Evolutionary conservation across 371 early-diverging fungal genomes (phyloP), one percentile per base, ranked within the genome.

Genomic region (Sporodiniella umbellata): DNA sequence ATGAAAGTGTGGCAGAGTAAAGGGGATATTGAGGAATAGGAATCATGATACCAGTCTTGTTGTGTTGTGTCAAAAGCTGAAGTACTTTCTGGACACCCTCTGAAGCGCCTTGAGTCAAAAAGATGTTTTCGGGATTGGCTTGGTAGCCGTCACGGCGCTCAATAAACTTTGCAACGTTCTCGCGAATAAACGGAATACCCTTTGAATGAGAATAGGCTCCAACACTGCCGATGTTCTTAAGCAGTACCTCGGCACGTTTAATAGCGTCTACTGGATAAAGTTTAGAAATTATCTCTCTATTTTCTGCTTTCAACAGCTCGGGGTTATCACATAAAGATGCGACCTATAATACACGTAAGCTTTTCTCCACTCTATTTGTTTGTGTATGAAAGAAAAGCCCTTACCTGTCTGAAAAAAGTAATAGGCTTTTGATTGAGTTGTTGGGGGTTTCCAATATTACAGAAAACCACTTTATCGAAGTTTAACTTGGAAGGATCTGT

Each of bases 361-460:
- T 53, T 35, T 26, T 37, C 23, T 39, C 12, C 17, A 24, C 62
- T 40, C 10, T 35, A 21, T 48, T 3, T 53, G 51, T 40, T 33
- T 4, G 15, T 28, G 43, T 2, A 26, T 21, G 35, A 5, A 14
- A n/a, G 0, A 35, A 35, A 35, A 1, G 2, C 24, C n/a, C 25
- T 56, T 76, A 90, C 93, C 80, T 98, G 97, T 53, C 99, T 88
- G 78, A 94, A 89, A 63, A 96, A 98, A 18, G 99, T 93, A 66
- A 98, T 90, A 18, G 98, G 98, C 57, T 86, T 85, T 72, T 98
- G 98, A 33, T 79, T 67, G 8, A 98, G 81, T 68, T 93, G 93
- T 72, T 98, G 98, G 33, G 99, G 99, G 75, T 98, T 98, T 54
- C 99, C 99, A 58, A 98, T 97, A 69, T 98, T 98, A 79, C 96